Base-by-base conservation (phyloP, 345 rosid genomes). In the Arabidopsis arenosa region DNA sequence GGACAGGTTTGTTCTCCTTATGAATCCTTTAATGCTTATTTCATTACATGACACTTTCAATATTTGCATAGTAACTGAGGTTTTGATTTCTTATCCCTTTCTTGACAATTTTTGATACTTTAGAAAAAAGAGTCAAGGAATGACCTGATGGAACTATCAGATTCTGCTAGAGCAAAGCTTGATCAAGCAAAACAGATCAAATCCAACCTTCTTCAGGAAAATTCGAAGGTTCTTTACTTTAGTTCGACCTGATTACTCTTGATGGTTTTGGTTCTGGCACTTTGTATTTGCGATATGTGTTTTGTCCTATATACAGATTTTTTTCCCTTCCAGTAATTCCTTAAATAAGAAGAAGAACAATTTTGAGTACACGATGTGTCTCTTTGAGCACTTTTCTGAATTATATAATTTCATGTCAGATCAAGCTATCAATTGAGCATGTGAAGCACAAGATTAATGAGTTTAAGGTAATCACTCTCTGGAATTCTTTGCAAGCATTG, bases 91-190 rank as follows among this genome's bases (percentile, higher is more conserved):
- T 18, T 18, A 18, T 18, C 21, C 21, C 21, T 18, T 18, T 18
- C 21, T 18, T 18, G 21, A 18, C 21, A 1, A 18, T 62, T 10
- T 10, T 68, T 66, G 75, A 68, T 53, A 68, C 47, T n/a, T 57
- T 79, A 84, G 88, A 68, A 56, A 15, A 61, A 49, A 64, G 85
- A 82, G 62, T 63, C 76, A 56, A 76, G 37, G 70, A 68, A 79
- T 49, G 64, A 74, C 56, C 73, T 77, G 65, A 75, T 58, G 78
- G 75, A 68, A 65, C 63, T 80, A 65, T 74, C 87, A 79, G 84
- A 82, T 48, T 76, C 80, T 66, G 90, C 85, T 36, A 83, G 78
- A 80, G 76, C 73, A 64, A 87, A 87, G 83, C 87, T 88, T 48
- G 77, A 82, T 66, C 83, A 79, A 65, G 79, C 86, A 76, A 56